Evolutionary conservation across 2,329 filamentous ascomycete genomes (phyloP), one percentile per base, ranked within the genome.

Genomic region (Akanthomyces dipterigenus): DNA sequence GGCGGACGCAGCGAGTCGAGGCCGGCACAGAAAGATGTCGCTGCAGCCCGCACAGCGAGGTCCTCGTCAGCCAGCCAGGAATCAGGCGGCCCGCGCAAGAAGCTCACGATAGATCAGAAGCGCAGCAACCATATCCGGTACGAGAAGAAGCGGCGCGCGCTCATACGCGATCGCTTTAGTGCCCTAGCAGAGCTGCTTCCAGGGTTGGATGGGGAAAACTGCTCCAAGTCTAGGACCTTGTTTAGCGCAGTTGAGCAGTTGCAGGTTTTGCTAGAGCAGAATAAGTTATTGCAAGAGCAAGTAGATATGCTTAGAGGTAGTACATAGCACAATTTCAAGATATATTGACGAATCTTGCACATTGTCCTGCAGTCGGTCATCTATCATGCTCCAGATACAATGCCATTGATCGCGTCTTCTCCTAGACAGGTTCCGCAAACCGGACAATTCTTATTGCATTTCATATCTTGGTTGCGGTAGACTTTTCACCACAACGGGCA

Each of bases 91-190:
- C 28, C 2, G 11, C 36, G 54, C 14, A 42, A 56, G 24, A 43
- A 45, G 36, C 54, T 56, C 40, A 56, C 54, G 6, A 28, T 56
- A n/a, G 54, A 56, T 26, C 54, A 56, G 42, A 56, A 56, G 40
- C 54, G 54, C 3, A 40, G 54, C 9, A 56, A 56, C 40, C 54
- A 56, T 12, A 56, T 56, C 4, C 54, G 54, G 3, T 36, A 56
- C 54, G 54, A 56, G 54, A 56, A 56, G 22, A 56, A n/a, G 22
- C 38, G 54, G n/a, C 54, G 54, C 34, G 54, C 22, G 18, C 54
- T 45, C 4, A 56, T 56, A 24, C 36, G 38, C 3, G 54, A 56
- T 24, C 20, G 54, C 11, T 56, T 56, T n/a, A 42, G 5, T 14
- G 54, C 42, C 8, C 36, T 56, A 2, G 42, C 54, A 26, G 54